These are phyloP conservation scores for Ophiostoma australiae DNA, from an alignment of 2,329 filamentous ascomycete genomes.

Conservation along the genomic window DNA sequence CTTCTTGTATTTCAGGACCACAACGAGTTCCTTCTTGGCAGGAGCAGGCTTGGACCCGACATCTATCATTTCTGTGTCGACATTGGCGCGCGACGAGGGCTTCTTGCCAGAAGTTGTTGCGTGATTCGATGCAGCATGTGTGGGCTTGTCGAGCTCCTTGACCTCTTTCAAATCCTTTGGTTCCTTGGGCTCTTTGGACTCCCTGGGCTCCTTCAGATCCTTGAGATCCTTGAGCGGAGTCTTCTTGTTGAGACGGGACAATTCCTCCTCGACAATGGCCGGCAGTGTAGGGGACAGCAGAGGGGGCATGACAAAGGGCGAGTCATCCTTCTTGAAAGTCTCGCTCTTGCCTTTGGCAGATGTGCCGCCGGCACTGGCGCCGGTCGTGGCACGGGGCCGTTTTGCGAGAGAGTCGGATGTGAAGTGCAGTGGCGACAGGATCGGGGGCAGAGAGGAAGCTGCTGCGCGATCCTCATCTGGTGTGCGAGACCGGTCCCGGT, in stretches of 20 bases:
- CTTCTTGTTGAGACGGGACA: slow-evolving; percentile 38
- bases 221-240: slow-evolving; percentile 28
- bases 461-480: slow-evolving; percentile 37
- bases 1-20: slow-evolving; percentile 49
- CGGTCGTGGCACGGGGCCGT: slow-evolving; percentile 25
- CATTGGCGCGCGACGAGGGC: slow-evolving; percentile 26
- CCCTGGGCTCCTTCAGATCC: neutral
- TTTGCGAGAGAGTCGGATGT: slow-evolving; percentile 31
- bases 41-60: neutral
- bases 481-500: slow-evolving; percentile 30
- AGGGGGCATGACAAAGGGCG: slow-evolving; percentile 41
- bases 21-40: slow-evolving; percentile 34
- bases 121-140: neutral
- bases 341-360: slow-evolving; percentile 21
- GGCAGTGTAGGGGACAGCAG: slow-evolving; percentile 55
- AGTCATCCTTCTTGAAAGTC: slow-evolving; percentile 38
- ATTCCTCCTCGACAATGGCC: slow-evolving; percentile 46
- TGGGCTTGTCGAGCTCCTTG: neutral
- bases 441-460: slow-evolving; percentile 44
- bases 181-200: neutral
- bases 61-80: slow-evolving; percentile 15
- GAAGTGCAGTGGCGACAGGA: slow-evolving; percentile 50
- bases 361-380: slow-evolving; percentile 32
- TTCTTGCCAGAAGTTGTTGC: slow-evolving; percentile 35
- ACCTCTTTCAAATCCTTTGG: neutral